Evolutionary conservation across 2,329 filamentous ascomycete species (phyloP).

Genomic region (Colletotrichum phormii): DNA sequence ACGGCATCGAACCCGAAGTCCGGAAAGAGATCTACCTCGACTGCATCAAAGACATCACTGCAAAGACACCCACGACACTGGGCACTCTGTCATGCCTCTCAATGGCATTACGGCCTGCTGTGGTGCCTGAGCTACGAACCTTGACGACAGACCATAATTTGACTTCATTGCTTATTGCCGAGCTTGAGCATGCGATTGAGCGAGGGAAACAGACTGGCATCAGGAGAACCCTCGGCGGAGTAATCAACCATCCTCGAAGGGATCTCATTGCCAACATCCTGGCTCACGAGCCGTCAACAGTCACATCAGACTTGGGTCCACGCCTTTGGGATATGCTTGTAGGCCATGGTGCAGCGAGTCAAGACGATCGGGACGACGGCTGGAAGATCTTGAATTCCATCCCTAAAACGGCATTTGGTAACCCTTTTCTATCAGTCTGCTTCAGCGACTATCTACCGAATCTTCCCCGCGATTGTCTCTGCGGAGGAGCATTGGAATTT

Average conservation of each 20-base stretch:
- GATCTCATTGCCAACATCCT: conserved; percentile 71
- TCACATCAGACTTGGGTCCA: conserved; percentile 71
- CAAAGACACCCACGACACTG: conserved; percentile 71
- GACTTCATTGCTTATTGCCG: conserved; percentile 70
- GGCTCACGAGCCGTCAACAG: conserved; percentile 67
- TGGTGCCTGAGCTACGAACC: conserved; percentile 64
- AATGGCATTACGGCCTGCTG: conserved; percentile 58
- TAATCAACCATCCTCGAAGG: conserved; percentile 63
- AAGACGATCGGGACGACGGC: conserved; percentile 71
- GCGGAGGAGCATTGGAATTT: conserved; percentile 71
- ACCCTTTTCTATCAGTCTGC: conserved; percentile 67
- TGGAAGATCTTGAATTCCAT: conserved; percentile 75
- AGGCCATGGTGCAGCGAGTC: conserved; percentile 69
- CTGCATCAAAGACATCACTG: conserved; percentile 76
- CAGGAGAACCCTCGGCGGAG: conserved; percentile 58
- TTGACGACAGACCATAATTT: conserved; percentile 72
- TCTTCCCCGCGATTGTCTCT: conserved; percentile 69
- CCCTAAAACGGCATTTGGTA: conserved; percentile 58
- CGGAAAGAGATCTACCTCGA: conserved; percentile 72
- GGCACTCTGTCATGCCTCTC: conserved; percentile 78
- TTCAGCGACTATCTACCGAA: conserved; percentile 67
- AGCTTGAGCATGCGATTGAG: conserved; percentile 68
- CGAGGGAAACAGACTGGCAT: conserved; percentile 55
- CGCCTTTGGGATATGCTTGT: conserved; percentile 81
- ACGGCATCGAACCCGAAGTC: conserved; percentile 64